Percentiles rank a stretch among this genome's conserved stretches.
Conservation (phyloP, 768 basidiomycete species). For the Tulasnella sp. region DNA sequence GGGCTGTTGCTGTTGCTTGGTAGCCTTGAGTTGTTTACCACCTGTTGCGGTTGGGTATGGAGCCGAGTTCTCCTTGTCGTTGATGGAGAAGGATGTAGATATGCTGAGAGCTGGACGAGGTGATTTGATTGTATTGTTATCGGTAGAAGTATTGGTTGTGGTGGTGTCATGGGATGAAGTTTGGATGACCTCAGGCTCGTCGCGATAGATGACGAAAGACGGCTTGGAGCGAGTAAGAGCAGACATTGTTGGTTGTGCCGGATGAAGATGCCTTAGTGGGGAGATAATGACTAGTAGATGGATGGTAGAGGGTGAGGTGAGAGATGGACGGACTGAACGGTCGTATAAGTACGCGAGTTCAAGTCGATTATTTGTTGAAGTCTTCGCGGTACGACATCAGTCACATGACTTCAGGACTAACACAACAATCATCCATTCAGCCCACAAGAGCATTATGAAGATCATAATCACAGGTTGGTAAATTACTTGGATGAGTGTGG, state of each 20-base stretch:
- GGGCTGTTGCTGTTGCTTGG: not conserved
- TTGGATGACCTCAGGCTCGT: not conserved
- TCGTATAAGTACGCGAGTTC: no score
- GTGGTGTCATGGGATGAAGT: not conserved
- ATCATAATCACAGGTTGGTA: slow-evolving; percentile 17
- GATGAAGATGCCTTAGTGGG: not conserved
- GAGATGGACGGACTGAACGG: not conserved
- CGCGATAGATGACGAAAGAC: slow-evolving; percentile 14
- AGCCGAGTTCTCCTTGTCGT: slow-evolving; percentile 14
- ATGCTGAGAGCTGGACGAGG: not conserved
- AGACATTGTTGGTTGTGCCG: not conserved
- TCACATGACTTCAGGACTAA: not conserved
- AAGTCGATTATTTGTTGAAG: no score
- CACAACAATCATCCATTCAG: not conserved
- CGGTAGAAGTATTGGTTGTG: not conserved
- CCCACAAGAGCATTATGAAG: slow-evolving; percentile 14
- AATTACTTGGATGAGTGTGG: not conserved
- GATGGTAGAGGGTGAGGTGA: not conserved
- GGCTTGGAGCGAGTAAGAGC: slow-evolving; percentile 13
- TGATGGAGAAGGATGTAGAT: slow-evolving; percentile 3
- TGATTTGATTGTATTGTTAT: not conserved
- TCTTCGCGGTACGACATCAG: not conserved
- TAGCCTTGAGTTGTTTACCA: not conserved
- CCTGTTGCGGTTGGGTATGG: slow-evolving; percentile 6
- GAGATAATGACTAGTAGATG: not conserved